Evolutionary conservation across 1,284 basidiomycete species (phyloP).

Genomic region (Malassezia sp.): DNA sequence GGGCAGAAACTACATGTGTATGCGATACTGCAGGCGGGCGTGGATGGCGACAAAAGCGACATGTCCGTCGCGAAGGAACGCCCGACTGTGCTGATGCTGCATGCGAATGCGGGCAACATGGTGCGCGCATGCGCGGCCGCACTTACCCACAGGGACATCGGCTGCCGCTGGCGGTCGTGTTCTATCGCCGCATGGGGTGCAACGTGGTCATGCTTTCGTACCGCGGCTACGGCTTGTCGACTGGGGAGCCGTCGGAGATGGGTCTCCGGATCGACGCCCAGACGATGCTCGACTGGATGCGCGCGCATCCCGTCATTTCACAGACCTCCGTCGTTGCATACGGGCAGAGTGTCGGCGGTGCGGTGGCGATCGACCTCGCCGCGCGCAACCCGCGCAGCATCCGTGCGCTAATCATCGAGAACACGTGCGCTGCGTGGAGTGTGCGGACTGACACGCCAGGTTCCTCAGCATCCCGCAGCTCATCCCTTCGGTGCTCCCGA

Average conservation of each 20-base stretch:
- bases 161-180: conserved; percentile 75
- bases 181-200: conserved; percentile 69
- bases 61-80: conserved; percentile 19
- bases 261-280: conserved; percentile 65
- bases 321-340: conserved; percentile 54
- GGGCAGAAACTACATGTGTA: conserved; percentile 30
- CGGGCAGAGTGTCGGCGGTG: conserved; percentile 93
- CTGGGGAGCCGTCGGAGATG: conserved; percentile 69
- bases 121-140: conserved; percentile 8
- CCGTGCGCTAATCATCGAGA: conserved; percentile 74
- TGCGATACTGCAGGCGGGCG: conserved; percentile 27
- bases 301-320: conserved; percentile 58
- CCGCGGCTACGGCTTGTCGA: conserved; percentile 75
- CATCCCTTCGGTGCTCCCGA: conserved; percentile 63
- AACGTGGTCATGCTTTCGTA: conserved; percentile 83
- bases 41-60: conserved; percentile 13
- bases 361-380: conserved; percentile 77
- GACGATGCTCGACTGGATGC: conserved; percentile 63
- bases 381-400: conserved; percentile 59
- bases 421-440: conserved; percentile 48
- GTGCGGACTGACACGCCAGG: conserved; percentile 14
- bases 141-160: conserved; percentile 63
- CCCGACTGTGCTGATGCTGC: conserved; percentile 38
- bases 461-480: conserved; percentile 41
- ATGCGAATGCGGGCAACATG: conserved; percentile 46